Evolutionary conservation across 169 alveolate species (phyloP).

Genomic region (Blepharisma undulans): DNA sequence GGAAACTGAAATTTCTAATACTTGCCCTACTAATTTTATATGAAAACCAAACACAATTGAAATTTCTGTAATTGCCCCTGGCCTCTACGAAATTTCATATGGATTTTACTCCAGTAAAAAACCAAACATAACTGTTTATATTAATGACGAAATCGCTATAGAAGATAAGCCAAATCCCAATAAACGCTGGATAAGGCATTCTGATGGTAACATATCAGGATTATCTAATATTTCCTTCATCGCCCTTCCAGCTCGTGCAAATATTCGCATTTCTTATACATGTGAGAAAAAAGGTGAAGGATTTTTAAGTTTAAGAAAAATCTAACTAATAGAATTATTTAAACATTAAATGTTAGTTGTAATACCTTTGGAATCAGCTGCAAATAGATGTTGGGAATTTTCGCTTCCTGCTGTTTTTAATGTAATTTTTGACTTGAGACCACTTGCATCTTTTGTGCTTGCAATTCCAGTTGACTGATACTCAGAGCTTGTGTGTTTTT

Average conservation of each 20-base stretch:
- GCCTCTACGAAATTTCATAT: constrained; percentile 75
- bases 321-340: constrained; percentile 48
- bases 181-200: constrained; percentile 25
- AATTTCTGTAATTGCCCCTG: constrained; percentile 74
- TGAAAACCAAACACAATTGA: constrained; percentile 79
- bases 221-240: constrained; percentile 66
- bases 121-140: constrained; percentile 77
- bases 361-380: background rate
- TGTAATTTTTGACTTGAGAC: constrained; percentile 21
- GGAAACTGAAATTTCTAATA: constrained; percentile 79
- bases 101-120: constrained; percentile 83
- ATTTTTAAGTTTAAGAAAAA: constrained; percentile 74
- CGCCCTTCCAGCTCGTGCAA: constrained; percentile 83
- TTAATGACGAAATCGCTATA: constrained; percentile 83
- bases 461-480: constrained; percentile 31
- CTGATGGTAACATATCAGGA: constrained; percentile 50
- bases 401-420: constrained; percentile 23
- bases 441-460: constrained; percentile 21
- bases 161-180: constrained; percentile 32
- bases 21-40: constrained; percentile 80
- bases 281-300: constrained; percentile 84
- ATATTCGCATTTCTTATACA: constrained; percentile 69
- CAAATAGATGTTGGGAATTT: background rate
- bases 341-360: background rate
- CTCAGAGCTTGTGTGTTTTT: constrained; percentile 31